Evolutionary conservation across 306 rosid species (phyloP), one percentile per base, ranked within the genome.

Genomic region (Pueraria montana): DNA sequence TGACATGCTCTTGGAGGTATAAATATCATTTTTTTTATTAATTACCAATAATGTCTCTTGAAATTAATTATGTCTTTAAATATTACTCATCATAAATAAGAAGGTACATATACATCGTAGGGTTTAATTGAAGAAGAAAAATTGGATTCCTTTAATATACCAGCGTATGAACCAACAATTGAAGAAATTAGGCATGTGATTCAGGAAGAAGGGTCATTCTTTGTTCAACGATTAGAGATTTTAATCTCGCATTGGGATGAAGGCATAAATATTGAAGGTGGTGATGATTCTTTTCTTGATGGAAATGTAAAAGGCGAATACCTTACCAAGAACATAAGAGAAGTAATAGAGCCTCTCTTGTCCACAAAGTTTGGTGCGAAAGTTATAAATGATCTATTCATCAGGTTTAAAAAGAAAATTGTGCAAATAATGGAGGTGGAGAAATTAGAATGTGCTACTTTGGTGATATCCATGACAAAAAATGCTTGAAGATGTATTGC

Each of bases 171-270:
- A 1, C 78, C 78, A 0, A 74, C 78, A 11, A 4, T 32, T 2
- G 50, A 74, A n/a, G 78, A 74, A 74, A 23, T 38, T 30, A 53
- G 8, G 23, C 18, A 34, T n/a, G 50, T 77, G 2, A 77, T 83
- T 24, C n/a, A 61, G 23, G 65, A 16, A 10, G 82, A 83, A 69
- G 86, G 83, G 4, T 77, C 74, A 23, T 77, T 77, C 1, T 58
- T 7, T 6, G 1, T 77, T 16, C 26, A 68, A 20, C 36, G 48
- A 49, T 0, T 83, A 1, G 83, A 83, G 30, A 7, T 30, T 1
- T 8, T 49, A 8, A 32, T 9, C 16, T 0, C 43, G 17, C 77
- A 62, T 40, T 76, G 78, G 86, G 68, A 77, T 65, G 85, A 27
- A 3, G 32, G 53, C 36, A 74, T 74, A 6, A 63, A 45, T n/a